Evolutionary conservation across 2,329 filamentous ascomycete genomes (phyloP), one percentile per base, ranked within the genome.

Genomic region (Aphanocladium album): DNA sequence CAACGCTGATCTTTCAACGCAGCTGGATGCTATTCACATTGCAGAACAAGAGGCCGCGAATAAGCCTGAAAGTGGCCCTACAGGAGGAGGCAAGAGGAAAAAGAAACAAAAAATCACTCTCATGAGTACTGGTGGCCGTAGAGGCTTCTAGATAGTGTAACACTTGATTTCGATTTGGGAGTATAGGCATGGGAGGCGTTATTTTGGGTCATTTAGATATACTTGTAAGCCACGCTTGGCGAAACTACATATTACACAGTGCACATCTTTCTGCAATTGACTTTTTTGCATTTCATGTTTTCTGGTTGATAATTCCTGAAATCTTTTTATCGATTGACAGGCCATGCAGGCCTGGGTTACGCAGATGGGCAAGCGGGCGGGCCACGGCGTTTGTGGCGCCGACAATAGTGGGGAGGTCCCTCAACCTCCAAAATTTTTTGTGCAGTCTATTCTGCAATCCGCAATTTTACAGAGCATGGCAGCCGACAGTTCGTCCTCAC

Each of bases 41-140:
- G 72, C 79, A 47, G 70, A 73, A 33, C 65, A 67, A 19, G 67
- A 55, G 27, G 63, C 64, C 8, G 62, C 52, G 8, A 57, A n/a
- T 25, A 58, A 49, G 39, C 19, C 37, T n/a, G 55, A 60, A 23
- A 37, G 39, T 8, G 60, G 61, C 35, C 64, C n/a, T 59, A 64
- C 23, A 11, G 73, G 74, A 1, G 76, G 73, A 12, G 74, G 76
- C n/a, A 88, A 76, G 73, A 88, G 87, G 76, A 88, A 88, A 75
- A 88, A 89, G 76, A 86, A 85, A 67, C 86, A 88, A 72, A 89
- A 89, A 76, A 89, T 89, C 63, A 89, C 86, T 16, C 71, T 89
- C 64, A 89, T 89, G 86, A 89, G 85, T 66, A 89, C 87, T 1
- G 82, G 83, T 50, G 79, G 83, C n/a, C 76, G 79, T 47, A 74